phyloP scores from a whole-genome alignment of 2,329 filamentous ascomycete genomes.

The Drechslerella dactyloides region DNA sequence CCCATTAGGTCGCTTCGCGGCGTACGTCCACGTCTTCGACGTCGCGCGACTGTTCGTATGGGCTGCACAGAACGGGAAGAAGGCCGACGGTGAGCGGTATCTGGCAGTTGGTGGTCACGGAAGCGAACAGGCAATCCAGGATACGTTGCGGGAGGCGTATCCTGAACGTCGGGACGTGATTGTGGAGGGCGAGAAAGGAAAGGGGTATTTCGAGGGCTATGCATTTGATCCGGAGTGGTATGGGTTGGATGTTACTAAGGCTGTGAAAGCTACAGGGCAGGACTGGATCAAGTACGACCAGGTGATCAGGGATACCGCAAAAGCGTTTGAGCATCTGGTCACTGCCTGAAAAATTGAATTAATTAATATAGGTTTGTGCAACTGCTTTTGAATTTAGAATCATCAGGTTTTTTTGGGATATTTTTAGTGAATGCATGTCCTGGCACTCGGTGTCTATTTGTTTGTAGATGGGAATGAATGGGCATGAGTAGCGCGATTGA shows the following conservation, averaged over 20 bases:
- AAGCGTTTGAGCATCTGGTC: conserved; percentile 54
- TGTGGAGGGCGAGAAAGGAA: conserved; percentile 57
- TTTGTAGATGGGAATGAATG: too few species aligned
- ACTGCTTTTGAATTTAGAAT: neutral
- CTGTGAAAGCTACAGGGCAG: conserved; percentile 54
- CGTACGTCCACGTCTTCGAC: conserved; percentile 61
- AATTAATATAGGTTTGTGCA: too few species aligned
- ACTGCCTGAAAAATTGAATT: conserved; percentile 1
- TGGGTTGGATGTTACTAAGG: conserved; percentile 55
- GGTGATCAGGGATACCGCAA: conserved; percentile 57
- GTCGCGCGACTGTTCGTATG: conserved; percentile 60
- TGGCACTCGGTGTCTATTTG: too few species aligned
- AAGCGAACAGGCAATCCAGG: conserved; percentile 58
- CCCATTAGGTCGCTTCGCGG: conserved; percentile 54
- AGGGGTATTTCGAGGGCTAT: conserved; percentile 57
- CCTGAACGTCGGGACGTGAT: conserved; percentile 58
- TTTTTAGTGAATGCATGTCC: too few species aligned
- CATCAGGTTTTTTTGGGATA: neutral
- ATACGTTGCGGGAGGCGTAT: conserved; percentile 59
- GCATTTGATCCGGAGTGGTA: conserved; percentile 48
- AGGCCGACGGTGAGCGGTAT: conserved; percentile 60
- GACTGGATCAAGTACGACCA: conserved; percentile 53
- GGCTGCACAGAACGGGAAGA: conserved; percentile 57
- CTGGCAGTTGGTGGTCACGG: conserved; percentile 57
- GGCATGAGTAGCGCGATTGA: too few species aligned